Percentiles rank a stretch among this genome's conserved stretches.
Evolutionary conservation across 345 rosid species (phyloP).

Genomic region (Citrus hindsii): DNA sequence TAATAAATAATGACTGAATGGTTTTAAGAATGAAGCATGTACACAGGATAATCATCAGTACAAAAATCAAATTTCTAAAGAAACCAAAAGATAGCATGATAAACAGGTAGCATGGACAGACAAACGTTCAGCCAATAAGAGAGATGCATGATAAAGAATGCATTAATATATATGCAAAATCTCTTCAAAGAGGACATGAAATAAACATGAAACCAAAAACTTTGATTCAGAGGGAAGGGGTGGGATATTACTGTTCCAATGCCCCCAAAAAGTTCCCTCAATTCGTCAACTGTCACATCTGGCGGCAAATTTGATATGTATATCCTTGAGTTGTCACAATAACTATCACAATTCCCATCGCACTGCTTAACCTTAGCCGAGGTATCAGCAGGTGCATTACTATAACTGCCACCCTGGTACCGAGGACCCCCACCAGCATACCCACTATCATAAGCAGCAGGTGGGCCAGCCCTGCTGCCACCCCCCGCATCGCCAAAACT

Average conservation of each 20-base stretch:
- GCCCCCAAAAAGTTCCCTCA: slow-evolving; percentile 93
- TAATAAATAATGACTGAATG: not conserved
- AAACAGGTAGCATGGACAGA: not conserved
- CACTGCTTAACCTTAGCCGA: slow-evolving; percentile 77
- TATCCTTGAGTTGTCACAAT: slow-evolving; percentile 89
- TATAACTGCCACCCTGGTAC: slow-evolving; percentile 50
- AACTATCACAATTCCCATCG: slow-evolving; percentile 71
- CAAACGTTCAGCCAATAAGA: not conserved
- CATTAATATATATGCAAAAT: not conserved
- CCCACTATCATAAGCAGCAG: slow-evolving; percentile 35
- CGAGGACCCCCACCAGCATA: slow-evolving; percentile 54
- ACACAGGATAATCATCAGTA: not conserved
- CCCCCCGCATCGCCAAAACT: slow-evolving; percentile 48
- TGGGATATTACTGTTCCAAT: slow-evolving; percentile 80
- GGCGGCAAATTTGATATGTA: slow-evolving; percentile 95
- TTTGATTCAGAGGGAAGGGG: slow-evolving; percentile 21
- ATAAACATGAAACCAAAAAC: not conserved
- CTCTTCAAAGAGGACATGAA: not conserved
- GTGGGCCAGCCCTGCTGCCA: slow-evolving; percentile 48
- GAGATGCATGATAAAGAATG: not conserved
- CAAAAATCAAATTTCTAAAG: not conserved
- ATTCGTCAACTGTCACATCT: slow-evolving; percentile 85
- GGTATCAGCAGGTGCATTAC: slow-evolving; percentile 38
- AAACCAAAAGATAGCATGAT: not conserved
- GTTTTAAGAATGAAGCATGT: not conserved